Conservation (phyloP, 2,329 filamentous ascomycete genomes). For the Cladosporium sp. region DNA sequence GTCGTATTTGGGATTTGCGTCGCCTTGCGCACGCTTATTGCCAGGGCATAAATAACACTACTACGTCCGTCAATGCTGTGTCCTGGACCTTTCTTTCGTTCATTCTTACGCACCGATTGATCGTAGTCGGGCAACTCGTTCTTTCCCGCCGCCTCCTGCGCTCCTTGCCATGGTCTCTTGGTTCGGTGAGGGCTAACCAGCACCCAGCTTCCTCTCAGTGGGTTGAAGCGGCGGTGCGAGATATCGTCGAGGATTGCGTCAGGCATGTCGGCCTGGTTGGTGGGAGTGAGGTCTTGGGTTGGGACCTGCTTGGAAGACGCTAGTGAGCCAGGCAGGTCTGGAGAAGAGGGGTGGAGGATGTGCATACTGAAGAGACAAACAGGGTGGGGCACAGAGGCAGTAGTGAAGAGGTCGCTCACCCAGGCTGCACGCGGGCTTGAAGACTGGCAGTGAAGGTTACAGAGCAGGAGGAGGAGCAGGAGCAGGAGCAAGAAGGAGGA, state of each 20-base stretch:
- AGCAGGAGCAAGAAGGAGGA: background rate
- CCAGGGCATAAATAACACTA: slow-evolving; percentile 93
- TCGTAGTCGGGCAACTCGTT: slow-evolving; percentile 70
- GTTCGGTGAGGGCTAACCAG: slow-evolving; percentile 94
- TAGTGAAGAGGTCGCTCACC: background rate
- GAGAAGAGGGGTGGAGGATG: slow-evolving; percentile 18
- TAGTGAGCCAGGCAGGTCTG: slow-evolving; percentile 19
- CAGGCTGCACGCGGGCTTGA: slow-evolving; percentile 1
- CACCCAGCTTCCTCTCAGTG: slow-evolving; percentile 82
- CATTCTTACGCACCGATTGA: slow-evolving; percentile 42
- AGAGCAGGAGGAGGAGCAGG: background rate
- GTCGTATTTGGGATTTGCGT: slow-evolving; percentile 78
- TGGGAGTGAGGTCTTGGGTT: background rate
- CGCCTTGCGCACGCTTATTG: slow-evolving; percentile 82
- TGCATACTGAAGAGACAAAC: slow-evolving; percentile 21
- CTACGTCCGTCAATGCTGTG: slow-evolving; percentile 10
- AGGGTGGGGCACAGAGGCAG: background rate
- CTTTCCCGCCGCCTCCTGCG: slow-evolving; percentile 44
- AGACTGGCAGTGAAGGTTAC: no score
- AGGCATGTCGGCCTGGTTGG: slow-evolving; percentile 33
- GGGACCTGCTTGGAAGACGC: slow-evolving; percentile 8
- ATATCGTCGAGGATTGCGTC: slow-evolving; percentile 76
- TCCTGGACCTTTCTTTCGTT: background rate
- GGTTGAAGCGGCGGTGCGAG: slow-evolving; percentile 91
- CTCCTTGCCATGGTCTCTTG: slow-evolving; percentile 90